A percentile compares a stretch with the other conserved stretches of the same genome.
phyloP scores from a whole-genome alignment of 1,284 basidiomycete species.

The Phellopilus nigrolimitatus region DNA sequence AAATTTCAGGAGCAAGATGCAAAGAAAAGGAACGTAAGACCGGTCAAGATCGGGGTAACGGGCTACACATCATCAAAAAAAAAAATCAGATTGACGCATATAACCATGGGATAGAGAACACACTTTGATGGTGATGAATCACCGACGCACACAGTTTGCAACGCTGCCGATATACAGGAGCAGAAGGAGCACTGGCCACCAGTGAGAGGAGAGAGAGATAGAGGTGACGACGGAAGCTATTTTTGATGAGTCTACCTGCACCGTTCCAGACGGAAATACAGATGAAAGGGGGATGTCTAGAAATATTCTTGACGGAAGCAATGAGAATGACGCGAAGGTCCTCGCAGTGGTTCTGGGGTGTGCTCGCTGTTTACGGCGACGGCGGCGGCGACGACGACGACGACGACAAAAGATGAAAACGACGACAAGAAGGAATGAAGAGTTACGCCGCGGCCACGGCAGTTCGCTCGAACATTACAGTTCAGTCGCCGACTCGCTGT shows the following conservation, averaged over 20 bases:
- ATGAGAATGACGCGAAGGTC: background rate
- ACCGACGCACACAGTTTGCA: background rate
- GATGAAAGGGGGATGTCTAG: conserved; percentile 4
- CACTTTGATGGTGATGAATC: background rate
- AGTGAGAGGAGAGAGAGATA: background rate
- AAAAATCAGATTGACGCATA: conserved; percentile 3
- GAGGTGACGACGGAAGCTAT: background rate
- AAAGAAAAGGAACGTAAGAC: background rate
- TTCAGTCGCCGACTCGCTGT: background rate
- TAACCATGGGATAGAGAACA: background rate
- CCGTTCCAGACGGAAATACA: conserved; percentile 16
- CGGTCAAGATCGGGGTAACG: conserved; percentile 2
- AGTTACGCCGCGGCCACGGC: background rate
- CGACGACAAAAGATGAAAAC: background rate
- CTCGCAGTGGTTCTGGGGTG: too few relatives aligned
- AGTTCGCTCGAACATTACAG: background rate
- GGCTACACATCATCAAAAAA: background rate
- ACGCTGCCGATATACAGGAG: background rate
- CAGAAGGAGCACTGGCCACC: background rate
- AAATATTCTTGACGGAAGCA: too few relatives aligned
- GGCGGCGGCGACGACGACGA: conserved; percentile 5
- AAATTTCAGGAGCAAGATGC: background rate
- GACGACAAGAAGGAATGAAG: background rate
- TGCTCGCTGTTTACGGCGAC: background rate
- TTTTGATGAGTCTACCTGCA: background rate